phyloP scores from a whole-genome alignment of 169 alveolate genomes.

The Eimeria nieschulzi region DNA sequence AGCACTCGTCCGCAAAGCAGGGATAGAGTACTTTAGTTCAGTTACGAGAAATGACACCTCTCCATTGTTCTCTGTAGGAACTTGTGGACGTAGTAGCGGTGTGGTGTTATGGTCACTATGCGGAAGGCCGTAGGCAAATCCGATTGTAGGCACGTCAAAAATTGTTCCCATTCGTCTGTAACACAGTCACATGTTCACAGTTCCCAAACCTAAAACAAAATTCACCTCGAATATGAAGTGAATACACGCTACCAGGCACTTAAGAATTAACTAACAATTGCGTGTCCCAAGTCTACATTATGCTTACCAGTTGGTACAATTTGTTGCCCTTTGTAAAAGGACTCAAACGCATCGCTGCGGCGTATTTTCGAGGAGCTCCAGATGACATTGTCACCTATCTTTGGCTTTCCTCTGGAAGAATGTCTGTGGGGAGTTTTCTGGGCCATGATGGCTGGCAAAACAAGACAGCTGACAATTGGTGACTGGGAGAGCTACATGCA shows the following conservation, averaged over 20 bases:
- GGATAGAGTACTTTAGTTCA: not conserved
- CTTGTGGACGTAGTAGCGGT: constrained; percentile 75
- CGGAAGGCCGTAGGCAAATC: constrained; percentile 91
- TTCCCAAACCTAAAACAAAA: too few species aligned
- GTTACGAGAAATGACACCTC: not conserved
- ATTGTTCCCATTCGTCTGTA: constrained; percentile 83
- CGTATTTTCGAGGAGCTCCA: not conserved
- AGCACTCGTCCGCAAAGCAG: not conserved
- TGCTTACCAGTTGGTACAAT: not conserved
- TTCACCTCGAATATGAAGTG: too few species aligned
- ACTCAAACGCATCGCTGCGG: constrained; percentile 2
- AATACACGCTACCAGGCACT: too few species aligned
- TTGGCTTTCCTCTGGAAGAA: not conserved
- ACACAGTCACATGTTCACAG: not conserved
- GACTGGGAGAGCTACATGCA: too few species aligned
- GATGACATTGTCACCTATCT: not conserved
- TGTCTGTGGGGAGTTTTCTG: not conserved
- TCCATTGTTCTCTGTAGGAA: constrained; percentile 66
- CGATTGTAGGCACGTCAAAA: constrained; percentile 78
- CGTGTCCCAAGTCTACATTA: not conserved
- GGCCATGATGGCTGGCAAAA: not conserved
- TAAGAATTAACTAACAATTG: too few species aligned
- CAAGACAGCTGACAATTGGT: not conserved
- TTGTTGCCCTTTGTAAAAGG: not conserved
- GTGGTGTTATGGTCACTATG: constrained; percentile 78